Conservation (phyloP, 2,329 filamentous ascomycete species). For the Penicillium polonicum region DNA sequence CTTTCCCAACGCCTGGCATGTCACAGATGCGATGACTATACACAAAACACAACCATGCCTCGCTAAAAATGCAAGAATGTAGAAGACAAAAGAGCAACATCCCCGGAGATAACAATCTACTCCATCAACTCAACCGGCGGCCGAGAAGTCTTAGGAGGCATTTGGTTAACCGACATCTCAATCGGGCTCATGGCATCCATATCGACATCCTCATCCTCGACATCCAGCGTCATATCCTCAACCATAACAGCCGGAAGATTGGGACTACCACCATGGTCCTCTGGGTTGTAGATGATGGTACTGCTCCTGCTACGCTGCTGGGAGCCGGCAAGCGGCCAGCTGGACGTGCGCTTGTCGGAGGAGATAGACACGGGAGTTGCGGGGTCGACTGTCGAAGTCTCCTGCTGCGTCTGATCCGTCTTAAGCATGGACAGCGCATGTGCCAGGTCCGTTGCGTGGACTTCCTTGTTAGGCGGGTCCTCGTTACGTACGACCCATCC, state of each 20-base stretch:
- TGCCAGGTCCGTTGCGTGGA: slow-evolving; percentile 62
- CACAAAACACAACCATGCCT: slow-evolving; percentile 13
- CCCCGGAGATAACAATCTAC: slow-evolving; percentile 12
- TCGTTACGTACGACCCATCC: slow-evolving; percentile 65
- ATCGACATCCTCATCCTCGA: slow-evolving; percentile 45
- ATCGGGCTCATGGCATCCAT: slow-evolving; percentile 46
- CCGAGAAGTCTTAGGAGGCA: slow-evolving; percentile 53
- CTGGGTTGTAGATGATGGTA: slow-evolving; percentile 62
- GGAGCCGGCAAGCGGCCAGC: slow-evolving; percentile 31
- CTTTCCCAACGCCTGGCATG: slow-evolving; percentile 20
- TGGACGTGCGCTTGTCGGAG: slow-evolving; percentile 33
- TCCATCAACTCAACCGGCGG: slow-evolving; percentile 59
- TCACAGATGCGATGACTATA: slow-evolving; percentile 15
- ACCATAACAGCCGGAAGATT: slow-evolving; percentile 63
- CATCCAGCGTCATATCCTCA: slow-evolving; percentile 55
- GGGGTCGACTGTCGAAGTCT: slow-evolving; percentile 22
- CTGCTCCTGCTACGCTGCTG: slow-evolving; percentile 52
- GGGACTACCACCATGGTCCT: slow-evolving; percentile 60
- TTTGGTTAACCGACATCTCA: slow-evolving; percentile 45
- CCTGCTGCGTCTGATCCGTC: slow-evolving; percentile 25
- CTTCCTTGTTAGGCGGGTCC: slow-evolving; percentile 64
- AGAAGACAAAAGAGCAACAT: background rate
- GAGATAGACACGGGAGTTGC: slow-evolving; percentile 39
- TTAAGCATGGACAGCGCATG: slow-evolving; percentile 54
- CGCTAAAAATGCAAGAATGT: slow-evolving; percentile 19